Percentiles rank a stretch among this genome's conserved stretches.
Evolutionary conservation across 2,329 filamentous ascomycete genomes (phyloP).

Genomic region (Didymella keratinophila): DNA sequence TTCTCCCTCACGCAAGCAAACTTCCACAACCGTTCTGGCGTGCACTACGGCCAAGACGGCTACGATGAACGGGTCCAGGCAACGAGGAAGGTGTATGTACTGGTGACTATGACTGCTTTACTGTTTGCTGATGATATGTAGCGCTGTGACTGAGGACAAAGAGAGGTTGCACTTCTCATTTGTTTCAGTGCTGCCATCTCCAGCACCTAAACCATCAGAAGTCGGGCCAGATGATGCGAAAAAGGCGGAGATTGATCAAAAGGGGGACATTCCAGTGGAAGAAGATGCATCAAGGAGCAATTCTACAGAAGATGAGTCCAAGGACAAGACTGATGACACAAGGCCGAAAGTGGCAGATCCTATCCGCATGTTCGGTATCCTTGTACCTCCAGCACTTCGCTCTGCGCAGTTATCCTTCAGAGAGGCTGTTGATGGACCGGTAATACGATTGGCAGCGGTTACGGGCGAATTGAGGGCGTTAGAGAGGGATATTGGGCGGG

Average conservation of each 20-base stretch:
- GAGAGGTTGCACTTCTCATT: conserved; percentile 1
- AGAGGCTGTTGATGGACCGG: conserved; percentile 62
- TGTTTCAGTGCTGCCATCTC: background rate
- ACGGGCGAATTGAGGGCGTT: conserved; percentile 67
- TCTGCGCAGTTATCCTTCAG: conserved; percentile 68
- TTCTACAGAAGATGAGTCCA: background rate
- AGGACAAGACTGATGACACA: conserved; percentile 4
- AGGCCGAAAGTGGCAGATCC: conserved; percentile 57
- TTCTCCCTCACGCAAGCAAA: conserved; percentile 75
- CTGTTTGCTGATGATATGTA: background rate
- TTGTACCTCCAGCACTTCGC: conserved; percentile 58
- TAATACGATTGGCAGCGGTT: conserved; percentile 67
- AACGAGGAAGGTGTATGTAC: conserved; percentile 55
- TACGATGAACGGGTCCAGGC: conserved; percentile 80
- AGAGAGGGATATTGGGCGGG: conserved; percentile 72
- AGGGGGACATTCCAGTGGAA: background rate
- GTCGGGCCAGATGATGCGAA: background rate
- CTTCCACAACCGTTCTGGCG: conserved; percentile 69
- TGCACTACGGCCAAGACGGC: conserved; percentile 72
- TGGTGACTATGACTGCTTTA: no score
- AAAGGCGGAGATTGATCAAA: background rate
- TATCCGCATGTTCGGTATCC: conserved; percentile 63
- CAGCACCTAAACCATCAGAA: background rate
- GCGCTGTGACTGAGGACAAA: conserved; percentile 9
- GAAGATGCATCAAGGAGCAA: background rate